These are phyloP conservation scores for Cladophialophora immunda DNA, from an alignment of 2,329 filamentous ascomycete genomes.

Conservation along the genomic window DNA sequence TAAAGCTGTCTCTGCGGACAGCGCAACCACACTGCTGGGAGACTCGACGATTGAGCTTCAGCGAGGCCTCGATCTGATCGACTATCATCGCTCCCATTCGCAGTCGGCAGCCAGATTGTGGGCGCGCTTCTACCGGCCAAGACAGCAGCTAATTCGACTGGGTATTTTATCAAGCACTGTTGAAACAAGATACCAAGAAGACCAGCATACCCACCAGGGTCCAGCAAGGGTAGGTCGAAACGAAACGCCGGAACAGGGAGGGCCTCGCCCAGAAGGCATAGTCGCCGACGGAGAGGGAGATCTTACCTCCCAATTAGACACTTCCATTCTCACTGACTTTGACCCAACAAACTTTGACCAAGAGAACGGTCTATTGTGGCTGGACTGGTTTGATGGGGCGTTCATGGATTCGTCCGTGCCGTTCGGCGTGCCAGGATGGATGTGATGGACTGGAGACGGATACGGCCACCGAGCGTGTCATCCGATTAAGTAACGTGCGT, in stretches of 20 bases:
- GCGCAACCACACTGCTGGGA: constrained; percentile 2
- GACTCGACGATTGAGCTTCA: constrained; percentile 13
- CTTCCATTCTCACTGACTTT: not conserved
- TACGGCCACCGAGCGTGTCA: not conserved
- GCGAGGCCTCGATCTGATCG: constrained; percentile 24
- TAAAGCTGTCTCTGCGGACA: not conserved
- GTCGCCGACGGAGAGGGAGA: not conserved
- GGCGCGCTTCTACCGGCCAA: constrained; percentile 15
- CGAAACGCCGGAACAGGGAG: not conserved
- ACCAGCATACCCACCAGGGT: not conserved
- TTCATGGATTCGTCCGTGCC: constrained; percentile 19
- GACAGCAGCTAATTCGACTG: constrained; percentile 19
- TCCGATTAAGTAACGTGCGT: not conserved
- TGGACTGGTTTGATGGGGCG: constrained; percentile 20
- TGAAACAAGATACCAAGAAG: not conserved
- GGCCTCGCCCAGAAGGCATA: not conserved
- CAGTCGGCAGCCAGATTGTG: constrained; percentile 19
- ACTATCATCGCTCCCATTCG: constrained; percentile 6
- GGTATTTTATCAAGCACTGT: constrained; percentile 10
- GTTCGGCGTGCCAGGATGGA: constrained; percentile 20
- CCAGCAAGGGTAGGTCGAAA: not conserved
- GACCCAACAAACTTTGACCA: constrained; percentile 1
- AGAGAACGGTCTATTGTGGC: constrained; percentile 5
- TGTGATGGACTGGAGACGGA: constrained; percentile 2
- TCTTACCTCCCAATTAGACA: not conserved